Conservation (phyloP, 139 green algal genomes). For the Chlorella sp. region DNA sequence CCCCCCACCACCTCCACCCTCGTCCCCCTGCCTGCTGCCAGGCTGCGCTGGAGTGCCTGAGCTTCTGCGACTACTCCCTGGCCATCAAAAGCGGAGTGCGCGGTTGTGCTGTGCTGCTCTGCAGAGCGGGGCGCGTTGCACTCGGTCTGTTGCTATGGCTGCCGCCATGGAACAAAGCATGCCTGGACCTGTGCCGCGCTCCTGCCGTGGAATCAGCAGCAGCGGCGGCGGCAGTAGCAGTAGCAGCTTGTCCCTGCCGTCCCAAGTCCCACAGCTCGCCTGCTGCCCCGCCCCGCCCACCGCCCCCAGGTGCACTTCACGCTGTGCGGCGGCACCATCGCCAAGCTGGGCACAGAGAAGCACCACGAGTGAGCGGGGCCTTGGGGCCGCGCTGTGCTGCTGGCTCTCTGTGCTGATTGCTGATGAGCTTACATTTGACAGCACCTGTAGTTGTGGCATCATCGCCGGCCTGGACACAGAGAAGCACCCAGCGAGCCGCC, state of each 20-base stretch:
- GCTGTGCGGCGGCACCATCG: slow-evolving; percentile 71
- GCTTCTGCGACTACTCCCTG: slow-evolving; percentile 86
- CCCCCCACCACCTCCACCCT: no score
- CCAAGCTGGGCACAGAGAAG: slow-evolving; percentile 84
- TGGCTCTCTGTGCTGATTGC: neutral
- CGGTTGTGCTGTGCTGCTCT: neutral
- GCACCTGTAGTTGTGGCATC: neutral
- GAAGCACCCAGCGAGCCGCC: no score
- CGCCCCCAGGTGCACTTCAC: slow-evolving; percentile 83
- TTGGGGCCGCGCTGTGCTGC: no score
- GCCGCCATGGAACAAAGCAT: no score
- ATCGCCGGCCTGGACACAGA: neutral
- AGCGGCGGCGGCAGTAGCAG: no score
- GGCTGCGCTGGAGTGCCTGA: slow-evolving; percentile 76
- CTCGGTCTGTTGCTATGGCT: no score
- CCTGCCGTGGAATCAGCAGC: no score
- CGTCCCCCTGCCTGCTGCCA: no score
- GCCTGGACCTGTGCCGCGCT: neutral
- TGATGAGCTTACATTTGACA: neutral
- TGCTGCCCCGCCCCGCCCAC: neutral
- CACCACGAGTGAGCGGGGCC: slow-evolving; percentile 72
- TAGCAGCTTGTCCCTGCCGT: no score
- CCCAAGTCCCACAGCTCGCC: neutral
- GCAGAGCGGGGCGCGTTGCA: no score
- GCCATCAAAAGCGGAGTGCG: slow-evolving; percentile 84